Percentiles rank a stretch among this genome's conserved stretches.
Evolutionary conservation across 805 yeast species (phyloP).

Genomic region (Isabelozyma heimii): DNA sequence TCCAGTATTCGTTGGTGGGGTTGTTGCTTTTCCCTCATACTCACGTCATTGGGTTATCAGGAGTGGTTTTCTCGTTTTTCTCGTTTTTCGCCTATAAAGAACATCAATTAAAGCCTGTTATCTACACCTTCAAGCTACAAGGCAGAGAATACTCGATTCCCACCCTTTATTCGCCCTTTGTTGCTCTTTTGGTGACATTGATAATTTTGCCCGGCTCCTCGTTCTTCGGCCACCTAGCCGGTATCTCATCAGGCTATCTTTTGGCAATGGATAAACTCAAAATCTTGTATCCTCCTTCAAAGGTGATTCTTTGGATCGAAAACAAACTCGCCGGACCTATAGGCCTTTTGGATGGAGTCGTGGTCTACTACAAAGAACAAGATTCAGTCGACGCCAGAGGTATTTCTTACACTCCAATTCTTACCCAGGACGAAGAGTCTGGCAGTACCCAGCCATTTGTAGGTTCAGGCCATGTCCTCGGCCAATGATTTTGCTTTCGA

Average conservation of each 20-base stretch:
- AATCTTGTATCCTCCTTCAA: slow-evolving; percentile 63
- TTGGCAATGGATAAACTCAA: slow-evolving; percentile 57
- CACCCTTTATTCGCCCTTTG: slow-evolving; percentile 57
- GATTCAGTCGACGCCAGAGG: slow-evolving; percentile 50
- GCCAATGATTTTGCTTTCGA: slow-evolving; percentile 1
- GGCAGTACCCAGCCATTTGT: not conserved
- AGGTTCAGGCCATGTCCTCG: slow-evolving; percentile 20
- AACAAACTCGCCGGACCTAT: slow-evolving; percentile 48
- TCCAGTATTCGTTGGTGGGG: slow-evolving; percentile 57
- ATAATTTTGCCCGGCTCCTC: slow-evolving; percentile 64
- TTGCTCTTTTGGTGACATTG: slow-evolving; percentile 44
- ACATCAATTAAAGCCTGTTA: slow-evolving; percentile 36
- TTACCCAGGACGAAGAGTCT: slow-evolving; percentile 21
- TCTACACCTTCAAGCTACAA: slow-evolving; percentile 25
- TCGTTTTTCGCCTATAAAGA: slow-evolving; percentile 57
- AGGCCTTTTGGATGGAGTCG: slow-evolving; percentile 48
- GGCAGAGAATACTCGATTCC: slow-evolving; percentile 49
- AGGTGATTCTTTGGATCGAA: slow-evolving; percentile 66
- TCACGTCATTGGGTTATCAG: slow-evolving; percentile 67
- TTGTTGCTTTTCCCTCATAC: slow-evolving; percentile 48
- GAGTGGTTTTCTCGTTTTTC: slow-evolving; percentile 67
- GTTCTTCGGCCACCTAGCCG: slow-evolving; percentile 72
- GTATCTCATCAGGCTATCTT: slow-evolving; percentile 63
- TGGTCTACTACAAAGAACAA: slow-evolving; percentile 58
- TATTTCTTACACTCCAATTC: slow-evolving; percentile 25